A percentile compares a stretch with the other conserved stretches of the same genome.
These are phyloP conservation scores for Aspergillus awamori DNA, from an alignment of 2,329 filamentous ascomycete genomes.

Conservation along the genomic window DNA sequence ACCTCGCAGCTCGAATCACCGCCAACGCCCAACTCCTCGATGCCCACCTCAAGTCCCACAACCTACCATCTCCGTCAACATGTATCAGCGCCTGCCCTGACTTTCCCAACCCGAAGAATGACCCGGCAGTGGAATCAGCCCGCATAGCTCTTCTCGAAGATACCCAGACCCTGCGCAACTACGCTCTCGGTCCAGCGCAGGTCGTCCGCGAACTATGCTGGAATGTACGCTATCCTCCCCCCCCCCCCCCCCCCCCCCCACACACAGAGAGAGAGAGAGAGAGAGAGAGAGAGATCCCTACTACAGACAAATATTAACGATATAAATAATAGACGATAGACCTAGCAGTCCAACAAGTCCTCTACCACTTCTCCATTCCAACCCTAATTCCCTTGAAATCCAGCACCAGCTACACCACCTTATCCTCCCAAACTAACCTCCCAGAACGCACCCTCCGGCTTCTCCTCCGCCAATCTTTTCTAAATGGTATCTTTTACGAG, in stretches of 20 bases:
- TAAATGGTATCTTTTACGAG: not conserved
- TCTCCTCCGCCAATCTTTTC: not conserved
- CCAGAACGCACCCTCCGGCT: not conserved
- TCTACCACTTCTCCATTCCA: not conserved
- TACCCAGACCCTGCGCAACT: not conserved
- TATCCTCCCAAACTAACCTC: not conserved
- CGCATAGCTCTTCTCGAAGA: not conserved
- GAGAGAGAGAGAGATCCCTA: too few species aligned
- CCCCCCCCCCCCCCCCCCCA: too few species aligned
- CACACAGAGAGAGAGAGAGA: too few species aligned
- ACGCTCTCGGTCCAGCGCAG: not conserved
- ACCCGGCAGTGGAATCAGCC: not conserved
- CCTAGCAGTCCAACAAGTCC: not conserved
- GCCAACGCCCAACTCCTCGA: not conserved
- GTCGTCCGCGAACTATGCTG: not conserved
- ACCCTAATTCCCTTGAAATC: not conserved
- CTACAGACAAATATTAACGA: too few species aligned
- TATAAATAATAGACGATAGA: not conserved
- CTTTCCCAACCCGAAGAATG: conserved; percentile 4
- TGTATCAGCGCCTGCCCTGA: not conserved
- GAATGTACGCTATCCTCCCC: conserved; percentile 7
- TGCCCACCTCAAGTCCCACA: not conserved
- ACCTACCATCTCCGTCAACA: not conserved
- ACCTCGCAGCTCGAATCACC: not conserved
- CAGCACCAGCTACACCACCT: not conserved